Evolutionary conservation across 1,139 yeast species (phyloP).

Genomic region (Pichia sp.): DNA sequence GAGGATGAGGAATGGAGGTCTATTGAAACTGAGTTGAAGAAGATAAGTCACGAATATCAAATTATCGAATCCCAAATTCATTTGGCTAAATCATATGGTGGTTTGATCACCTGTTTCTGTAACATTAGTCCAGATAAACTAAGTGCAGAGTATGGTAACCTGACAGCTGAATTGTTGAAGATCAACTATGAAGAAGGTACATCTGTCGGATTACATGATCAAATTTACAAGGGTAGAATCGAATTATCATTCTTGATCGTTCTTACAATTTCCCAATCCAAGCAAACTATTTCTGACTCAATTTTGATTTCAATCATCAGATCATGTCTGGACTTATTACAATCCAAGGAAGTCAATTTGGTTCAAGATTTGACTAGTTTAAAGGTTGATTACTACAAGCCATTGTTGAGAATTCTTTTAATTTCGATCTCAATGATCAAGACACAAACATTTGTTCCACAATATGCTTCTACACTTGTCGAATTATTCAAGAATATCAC

Average conservation of each 20-base stretch:
- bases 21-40: constrained; percentile 46
- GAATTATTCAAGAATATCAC: constrained; percentile 59
- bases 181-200: constrained; percentile 54
- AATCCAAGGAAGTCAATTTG: constrained; percentile 48
- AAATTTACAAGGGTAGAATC: constrained; percentile 58
- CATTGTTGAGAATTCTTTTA: constrained; percentile 57
- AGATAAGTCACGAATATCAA: constrained; percentile 27
- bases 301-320: constrained; percentile 41
- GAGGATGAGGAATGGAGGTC: constrained; percentile 47
- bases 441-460: constrained; percentile 44
- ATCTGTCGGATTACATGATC: constrained; percentile 46
- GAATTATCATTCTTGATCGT: constrained; percentile 69
- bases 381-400: constrained; percentile 47
- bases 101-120: constrained; percentile 66
- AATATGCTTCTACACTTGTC: constrained; percentile 49
- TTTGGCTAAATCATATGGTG: constrained; percentile 76
- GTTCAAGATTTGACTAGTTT: constrained; percentile 40
- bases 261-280: constrained; percentile 40
- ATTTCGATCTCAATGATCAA: constrained; percentile 47
- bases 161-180: constrained; percentile 48
- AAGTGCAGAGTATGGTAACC: constrained; percentile 39
- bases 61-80: constrained; percentile 64
- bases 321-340: constrained; percentile 42
- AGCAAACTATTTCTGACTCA: constrained; percentile 25
- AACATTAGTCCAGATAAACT: constrained; percentile 35